A percentile compares a stretch with the other conserved stretches of the same genome.
These are phyloP conservation scores for Eucommia ulmoides DNA, from an alignment of 257 asterid genomes.

Conservation along the genomic window DNA sequence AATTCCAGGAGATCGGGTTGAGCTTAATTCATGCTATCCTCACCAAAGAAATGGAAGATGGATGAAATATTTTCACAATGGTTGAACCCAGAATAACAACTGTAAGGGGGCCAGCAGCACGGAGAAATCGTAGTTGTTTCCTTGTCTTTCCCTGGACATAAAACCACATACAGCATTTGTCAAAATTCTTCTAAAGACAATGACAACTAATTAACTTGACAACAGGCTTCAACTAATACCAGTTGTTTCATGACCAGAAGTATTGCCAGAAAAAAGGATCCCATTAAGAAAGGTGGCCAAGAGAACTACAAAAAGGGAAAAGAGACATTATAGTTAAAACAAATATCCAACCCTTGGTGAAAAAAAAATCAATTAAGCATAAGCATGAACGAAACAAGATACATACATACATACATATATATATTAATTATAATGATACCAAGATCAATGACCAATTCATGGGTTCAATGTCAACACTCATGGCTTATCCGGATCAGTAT, in stretches of 20 bases:
- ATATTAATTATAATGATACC: too few species aligned
- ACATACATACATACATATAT: too few species aligned
- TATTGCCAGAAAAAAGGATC: conserved; percentile 60
- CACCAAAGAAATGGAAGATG: conserved; percentile 87
- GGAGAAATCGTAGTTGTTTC: conserved; percentile 57
- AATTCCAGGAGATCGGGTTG: conserved; percentile 7
- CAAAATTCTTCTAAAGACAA: conserved; percentile 9
- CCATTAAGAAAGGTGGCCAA: conserved; percentile 95
- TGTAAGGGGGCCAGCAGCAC: conserved; percentile 96
- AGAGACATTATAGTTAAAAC: conserved; percentile 14
- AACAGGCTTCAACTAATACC: conserved; percentile 34
- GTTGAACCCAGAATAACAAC: conserved; percentile 84
- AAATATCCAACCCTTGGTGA: too few species aligned
- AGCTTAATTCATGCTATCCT: conserved; percentile 25
- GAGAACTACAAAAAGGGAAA: conserved; percentile 38
- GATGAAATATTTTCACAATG: conserved; percentile 58
- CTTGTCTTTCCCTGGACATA: conserved; percentile 58
- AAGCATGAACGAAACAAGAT: too few species aligned
- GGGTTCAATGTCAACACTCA: too few species aligned
- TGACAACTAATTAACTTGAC: conserved; percentile 7
- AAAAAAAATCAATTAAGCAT: too few species aligned
- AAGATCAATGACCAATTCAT: too few species aligned
- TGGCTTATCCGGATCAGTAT: too few species aligned
- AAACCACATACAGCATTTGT: conserved; percentile 17
- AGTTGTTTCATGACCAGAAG: conserved; percentile 81